Evolutionary conservation across 257 asterid species (phyloP).

Genomic region (Solanum pinnatisectum): DNA sequence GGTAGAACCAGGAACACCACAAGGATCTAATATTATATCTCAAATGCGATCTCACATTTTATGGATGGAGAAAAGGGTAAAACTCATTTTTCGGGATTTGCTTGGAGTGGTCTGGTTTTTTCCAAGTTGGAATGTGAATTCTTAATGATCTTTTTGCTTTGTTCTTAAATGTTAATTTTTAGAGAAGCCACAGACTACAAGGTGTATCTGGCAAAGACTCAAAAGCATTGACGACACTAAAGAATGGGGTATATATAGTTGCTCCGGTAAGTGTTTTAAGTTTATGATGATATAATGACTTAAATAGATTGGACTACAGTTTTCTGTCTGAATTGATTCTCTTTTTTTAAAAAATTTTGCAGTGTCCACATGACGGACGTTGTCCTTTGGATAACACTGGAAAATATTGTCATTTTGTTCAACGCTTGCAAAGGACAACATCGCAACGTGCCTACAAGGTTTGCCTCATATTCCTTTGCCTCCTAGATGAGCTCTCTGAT

Average conservation of each 20-base stretch:
- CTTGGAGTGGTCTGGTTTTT: not conserved
- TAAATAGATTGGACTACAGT: not conserved
- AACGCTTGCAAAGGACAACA: constrained; percentile 84
- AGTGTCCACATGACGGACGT: constrained; percentile 97
- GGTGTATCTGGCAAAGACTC: constrained; percentile 31
- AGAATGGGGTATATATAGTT: constrained; percentile 78
- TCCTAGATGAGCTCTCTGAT: not conserved
- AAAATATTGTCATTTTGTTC: constrained; percentile 96
- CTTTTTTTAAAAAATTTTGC: constrained; percentile 1
- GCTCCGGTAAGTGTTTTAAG: constrained; percentile 70
- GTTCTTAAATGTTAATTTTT: constrained; percentile 11
- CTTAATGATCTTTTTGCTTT: not conserved
- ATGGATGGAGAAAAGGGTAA: constrained; percentile 97
- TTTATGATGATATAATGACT: not conserved
- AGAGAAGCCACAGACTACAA: constrained; percentile 67
- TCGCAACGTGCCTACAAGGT: constrained; percentile 92
- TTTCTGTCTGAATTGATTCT: not conserved
- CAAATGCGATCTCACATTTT: constrained; percentile 91
- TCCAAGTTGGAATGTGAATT: not conserved
- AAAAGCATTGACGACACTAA: constrained; percentile 42
- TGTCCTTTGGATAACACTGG: constrained; percentile 76
- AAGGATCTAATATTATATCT: constrained; percentile 86
- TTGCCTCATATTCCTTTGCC: not conserved
- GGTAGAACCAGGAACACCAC: constrained; percentile 97
- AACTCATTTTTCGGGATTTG: not conserved